phyloP scores from a whole-genome alignment of 495 filamentous ascomycete genomes.

The Margaritispora aquatica region DNA sequence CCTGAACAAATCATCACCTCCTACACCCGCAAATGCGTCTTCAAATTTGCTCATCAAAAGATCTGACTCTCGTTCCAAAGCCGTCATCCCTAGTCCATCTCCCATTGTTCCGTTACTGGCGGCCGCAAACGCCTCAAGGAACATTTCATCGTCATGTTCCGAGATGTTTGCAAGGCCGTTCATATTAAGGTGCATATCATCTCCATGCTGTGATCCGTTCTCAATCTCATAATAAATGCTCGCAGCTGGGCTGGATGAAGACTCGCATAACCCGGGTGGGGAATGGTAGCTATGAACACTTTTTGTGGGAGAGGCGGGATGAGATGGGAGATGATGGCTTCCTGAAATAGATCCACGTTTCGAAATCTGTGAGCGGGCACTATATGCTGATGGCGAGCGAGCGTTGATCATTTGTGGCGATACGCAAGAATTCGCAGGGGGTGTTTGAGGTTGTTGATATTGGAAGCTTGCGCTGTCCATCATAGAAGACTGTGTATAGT shows the following conservation, averaged over 20 bases:
- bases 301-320: constrained; percentile 41
- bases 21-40: constrained; percentile 32
- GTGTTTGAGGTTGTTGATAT: constrained; percentile 18
- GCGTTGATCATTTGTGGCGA: constrained; percentile 20
- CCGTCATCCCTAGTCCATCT: constrained; percentile 21
- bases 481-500: constrained; percentile 26
- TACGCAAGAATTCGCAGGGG: constrained; percentile 21
- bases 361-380: constrained; percentile 27
- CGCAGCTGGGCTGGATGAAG: constrained; percentile 39
- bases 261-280: constrained; percentile 40
- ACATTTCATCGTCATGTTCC: constrained; percentile 28
- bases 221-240: constrained; percentile 40
- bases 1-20: constrained; percentile 32
- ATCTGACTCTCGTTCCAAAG: constrained; percentile 32
- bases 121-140: constrained; percentile 26
- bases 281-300: constrained; percentile 27
- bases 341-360: constrained; percentile 23
- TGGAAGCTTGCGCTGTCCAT: constrained; percentile 12
- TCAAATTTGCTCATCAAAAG: constrained; percentile 41
- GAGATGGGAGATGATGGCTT: constrained; percentile 24
- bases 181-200: constrained; percentile 20
- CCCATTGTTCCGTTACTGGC: constrained; percentile 27
- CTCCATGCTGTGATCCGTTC: constrained; percentile 26
- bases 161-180: constrained; percentile 27
- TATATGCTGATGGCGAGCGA: constrained; percentile 33